phyloP scores from a whole-genome alignment of 2,329 filamentous ascomycete genomes.

The Neofusicoccum sp. region DNA sequence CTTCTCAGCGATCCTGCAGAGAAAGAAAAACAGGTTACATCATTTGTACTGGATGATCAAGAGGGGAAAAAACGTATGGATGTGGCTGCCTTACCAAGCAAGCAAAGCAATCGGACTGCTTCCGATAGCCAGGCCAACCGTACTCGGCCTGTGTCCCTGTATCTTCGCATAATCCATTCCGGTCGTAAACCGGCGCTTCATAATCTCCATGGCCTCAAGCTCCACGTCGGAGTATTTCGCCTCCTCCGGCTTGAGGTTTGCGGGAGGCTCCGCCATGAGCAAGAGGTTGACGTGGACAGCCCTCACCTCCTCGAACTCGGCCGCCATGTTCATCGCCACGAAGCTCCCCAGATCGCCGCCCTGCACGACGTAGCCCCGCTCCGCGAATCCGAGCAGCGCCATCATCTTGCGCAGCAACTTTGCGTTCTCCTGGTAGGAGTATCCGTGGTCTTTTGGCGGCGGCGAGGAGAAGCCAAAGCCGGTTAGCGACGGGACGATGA shows the following conservation, averaged over 20 bases:
- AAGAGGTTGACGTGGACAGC: background rate
- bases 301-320: constrained; percentile 30
- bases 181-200: constrained; percentile 34
- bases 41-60: no score
- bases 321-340: constrained; percentile 42
- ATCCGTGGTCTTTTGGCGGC: constrained; percentile 48
- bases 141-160: constrained; percentile 56
- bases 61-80: no score
- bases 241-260: constrained; percentile 19
- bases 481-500: constrained; percentile 57
- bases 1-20: constrained; percentile 57
- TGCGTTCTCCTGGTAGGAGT: constrained; percentile 39
- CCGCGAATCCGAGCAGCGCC: constrained; percentile 51
- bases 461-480: constrained; percentile 54
- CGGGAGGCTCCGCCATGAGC: constrained; percentile 24
- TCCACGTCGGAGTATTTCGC: background rate
- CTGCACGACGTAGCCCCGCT: constrained; percentile 51
- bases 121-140: constrained; percentile 55
- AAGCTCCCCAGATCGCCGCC: constrained; percentile 58
- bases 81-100: constrained; percentile 42
- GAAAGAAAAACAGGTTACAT: background rate
- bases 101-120: constrained; percentile 57
- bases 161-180: constrained; percentile 53
- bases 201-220: background rate
- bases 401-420: constrained; percentile 53